Conservation (phyloP, 192 early-diverging fungal species). For the Umbelopsis isabellina region DNA sequence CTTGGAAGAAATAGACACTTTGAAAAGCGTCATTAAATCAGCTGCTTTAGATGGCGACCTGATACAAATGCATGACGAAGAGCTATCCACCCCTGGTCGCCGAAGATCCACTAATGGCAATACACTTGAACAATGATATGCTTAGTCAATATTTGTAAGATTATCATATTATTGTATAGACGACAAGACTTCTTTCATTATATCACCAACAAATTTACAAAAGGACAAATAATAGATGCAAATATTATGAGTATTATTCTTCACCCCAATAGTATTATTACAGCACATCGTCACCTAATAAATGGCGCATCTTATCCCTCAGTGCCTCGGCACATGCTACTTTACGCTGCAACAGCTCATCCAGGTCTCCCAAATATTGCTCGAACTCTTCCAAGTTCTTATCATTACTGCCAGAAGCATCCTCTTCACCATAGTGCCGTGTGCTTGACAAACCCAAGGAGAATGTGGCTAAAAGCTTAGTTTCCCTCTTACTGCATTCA, state of each 20-base stretch:
- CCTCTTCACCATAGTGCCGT: slow-evolving; percentile 22
- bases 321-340: slow-evolving; percentile 21
- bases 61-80: slow-evolving; percentile 9
- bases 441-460: slow-evolving; percentile 25
- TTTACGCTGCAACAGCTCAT: slow-evolving; percentile 32
- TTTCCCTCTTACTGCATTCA: slow-evolving; percentile 25
- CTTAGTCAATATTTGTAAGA: neutral
- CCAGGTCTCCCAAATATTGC: slow-evolving; percentile 24
- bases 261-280: neutral
- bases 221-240: neutral
- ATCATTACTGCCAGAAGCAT: neutral
- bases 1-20: slow-evolving; percentile 19
- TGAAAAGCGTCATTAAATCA: neutral
- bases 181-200: neutral
- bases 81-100: neutral
- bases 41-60: neutral
- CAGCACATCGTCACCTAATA: slow-evolving; percentile 25
- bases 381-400: slow-evolving; percentile 8
- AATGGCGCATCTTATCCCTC: slow-evolving; percentile 20
- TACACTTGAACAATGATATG: neutral
- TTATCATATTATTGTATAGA: slow-evolving; percentile 2
- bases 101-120: neutral
- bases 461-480: slow-evolving; percentile 26
- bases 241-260: neutral
- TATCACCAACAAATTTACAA: neutral